Evolutionary conservation across 116 monocot genomes (phyloP).

Genomic region (Trichopus zeylanicus): DNA sequence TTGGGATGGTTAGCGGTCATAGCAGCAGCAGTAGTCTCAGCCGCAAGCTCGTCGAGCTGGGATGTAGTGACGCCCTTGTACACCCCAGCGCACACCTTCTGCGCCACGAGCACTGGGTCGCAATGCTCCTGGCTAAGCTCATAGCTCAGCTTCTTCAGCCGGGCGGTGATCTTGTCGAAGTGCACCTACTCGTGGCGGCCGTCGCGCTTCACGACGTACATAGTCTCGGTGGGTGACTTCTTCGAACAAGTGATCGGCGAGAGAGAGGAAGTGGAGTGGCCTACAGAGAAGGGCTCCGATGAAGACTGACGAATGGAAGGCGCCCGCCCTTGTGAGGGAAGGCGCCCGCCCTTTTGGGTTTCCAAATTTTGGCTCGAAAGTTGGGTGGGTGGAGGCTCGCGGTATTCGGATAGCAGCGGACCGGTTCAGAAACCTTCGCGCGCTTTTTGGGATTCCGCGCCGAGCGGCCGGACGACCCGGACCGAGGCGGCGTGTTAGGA

Average conservation of each 20-base stretch:
- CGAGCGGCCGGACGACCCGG: too few relatives aligned
- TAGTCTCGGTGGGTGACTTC: constrained; percentile 18
- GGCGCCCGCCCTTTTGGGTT: too few relatives aligned
- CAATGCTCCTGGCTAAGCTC: constrained; percentile 93
- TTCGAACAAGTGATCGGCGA: constrained; percentile 18
- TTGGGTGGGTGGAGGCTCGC: too few relatives aligned
- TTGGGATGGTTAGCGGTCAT: constrained; percentile 94
- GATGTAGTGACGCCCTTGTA: constrained; percentile 94
- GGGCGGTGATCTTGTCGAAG: constrained; percentile 99
- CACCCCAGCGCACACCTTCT: constrained; percentile 98
- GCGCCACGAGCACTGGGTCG: constrained; percentile 81
- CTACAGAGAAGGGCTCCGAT: too few relatives aligned
- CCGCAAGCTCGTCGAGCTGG: constrained; percentile 95
- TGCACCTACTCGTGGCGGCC: constrained; percentile 81
- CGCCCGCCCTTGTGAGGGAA: too few relatives aligned
- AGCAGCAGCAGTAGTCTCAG: constrained; percentile 90
- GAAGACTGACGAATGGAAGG: too few relatives aligned
- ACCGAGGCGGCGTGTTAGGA: too few relatives aligned
- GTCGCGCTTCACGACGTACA: constrained; percentile 98
- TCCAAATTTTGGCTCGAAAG: too few relatives aligned
- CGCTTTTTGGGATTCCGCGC: too few relatives aligned
- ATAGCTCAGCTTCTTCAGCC: constrained; percentile 95
- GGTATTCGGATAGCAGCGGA: too few relatives aligned
- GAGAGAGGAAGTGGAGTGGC: too few relatives aligned
- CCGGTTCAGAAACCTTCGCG: too few relatives aligned